Conservation (phyloP, 441 rosid species). For the Eruca vesicaria region DNA sequence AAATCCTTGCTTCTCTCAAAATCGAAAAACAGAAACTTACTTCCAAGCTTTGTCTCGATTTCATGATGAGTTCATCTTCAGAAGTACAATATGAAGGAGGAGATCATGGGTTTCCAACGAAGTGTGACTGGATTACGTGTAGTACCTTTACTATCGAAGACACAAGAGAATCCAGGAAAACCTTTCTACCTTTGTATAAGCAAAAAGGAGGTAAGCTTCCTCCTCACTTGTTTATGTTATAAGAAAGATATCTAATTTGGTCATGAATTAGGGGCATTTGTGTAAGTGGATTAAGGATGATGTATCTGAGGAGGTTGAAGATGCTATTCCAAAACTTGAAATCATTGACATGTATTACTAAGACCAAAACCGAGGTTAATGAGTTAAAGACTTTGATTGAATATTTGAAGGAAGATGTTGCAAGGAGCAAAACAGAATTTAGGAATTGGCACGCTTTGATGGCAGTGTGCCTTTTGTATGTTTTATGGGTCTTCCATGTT, state of each 20-base stretch:
- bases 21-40: not conserved
- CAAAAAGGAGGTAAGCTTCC: not conserved
- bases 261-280: too few relatives aligned
- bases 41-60: not conserved
- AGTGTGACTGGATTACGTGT: not conserved
- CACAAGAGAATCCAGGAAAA: not conserved
- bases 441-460: too few relatives aligned
- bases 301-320: too few relatives aligned
- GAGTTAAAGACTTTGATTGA: too few relatives aligned
- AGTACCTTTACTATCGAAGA: not conserved
- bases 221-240: not conserved
- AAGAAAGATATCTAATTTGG: not conserved
- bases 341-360: too few relatives aligned
- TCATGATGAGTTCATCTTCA: not conserved
- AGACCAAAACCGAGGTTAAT: too few relatives aligned
- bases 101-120: not conserved
- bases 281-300: too few relatives aligned
- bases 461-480: too few relatives aligned
- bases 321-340: too few relatives aligned
- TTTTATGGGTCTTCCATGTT: too few relatives aligned
- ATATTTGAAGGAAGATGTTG: too few relatives aligned
- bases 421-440: too few relatives aligned
- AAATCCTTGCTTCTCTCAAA: not conserved
- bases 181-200: not conserved
- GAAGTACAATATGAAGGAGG: not conserved